Conservation (phyloP, 2,329 filamentous ascomycete species). For the Akanthomyces lecanii region DNA sequence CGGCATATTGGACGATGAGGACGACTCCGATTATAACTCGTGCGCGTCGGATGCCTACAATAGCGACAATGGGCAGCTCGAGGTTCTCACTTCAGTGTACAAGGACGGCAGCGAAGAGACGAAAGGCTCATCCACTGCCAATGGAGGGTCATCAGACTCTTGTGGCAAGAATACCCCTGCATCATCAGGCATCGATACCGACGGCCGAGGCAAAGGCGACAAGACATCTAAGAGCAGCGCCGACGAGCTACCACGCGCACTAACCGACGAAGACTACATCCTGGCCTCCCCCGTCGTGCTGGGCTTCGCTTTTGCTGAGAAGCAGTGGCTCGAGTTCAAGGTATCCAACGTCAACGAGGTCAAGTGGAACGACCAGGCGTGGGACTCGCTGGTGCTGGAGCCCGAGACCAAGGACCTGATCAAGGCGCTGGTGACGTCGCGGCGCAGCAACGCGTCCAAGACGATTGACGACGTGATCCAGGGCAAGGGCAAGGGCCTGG, state of each 20-base stretch:
- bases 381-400: slow-evolving; percentile 73
- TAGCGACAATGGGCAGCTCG: slow-evolving; percentile 36
- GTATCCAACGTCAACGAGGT: slow-evolving; percentile 78
- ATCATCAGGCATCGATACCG: neutral
- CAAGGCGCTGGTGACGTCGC: slow-evolving; percentile 71
- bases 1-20: slow-evolving; percentile 50
- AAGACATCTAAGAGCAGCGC: slow-evolving; percentile 18
- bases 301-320: slow-evolving; percentile 83
- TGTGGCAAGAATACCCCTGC: slow-evolving; percentile 12
- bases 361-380: slow-evolving; percentile 78
- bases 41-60: slow-evolving; percentile 39
- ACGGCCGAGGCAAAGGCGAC: slow-evolving; percentile 7
- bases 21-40: slow-evolving; percentile 35
- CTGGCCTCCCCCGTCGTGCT: slow-evolving; percentile 80
- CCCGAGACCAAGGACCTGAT: slow-evolving; percentile 61
- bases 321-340: slow-evolving; percentile 84
- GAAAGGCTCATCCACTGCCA: slow-evolving; percentile 13
- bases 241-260: slow-evolving; percentile 42
- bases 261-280: slow-evolving; percentile 78
- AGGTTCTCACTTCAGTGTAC: slow-evolving; percentile 50
- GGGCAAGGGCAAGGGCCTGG: slow-evolving; percentile 82
- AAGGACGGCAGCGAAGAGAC: slow-evolving; percentile 30
- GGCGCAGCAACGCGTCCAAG: slow-evolving; percentile 75
- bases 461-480: slow-evolving; percentile 80
- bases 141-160: slow-evolving; percentile 19